phyloP scores from a whole-genome alignment of 495 filamentous ascomycete genomes.

The Delitschia confertaspora region DNA sequence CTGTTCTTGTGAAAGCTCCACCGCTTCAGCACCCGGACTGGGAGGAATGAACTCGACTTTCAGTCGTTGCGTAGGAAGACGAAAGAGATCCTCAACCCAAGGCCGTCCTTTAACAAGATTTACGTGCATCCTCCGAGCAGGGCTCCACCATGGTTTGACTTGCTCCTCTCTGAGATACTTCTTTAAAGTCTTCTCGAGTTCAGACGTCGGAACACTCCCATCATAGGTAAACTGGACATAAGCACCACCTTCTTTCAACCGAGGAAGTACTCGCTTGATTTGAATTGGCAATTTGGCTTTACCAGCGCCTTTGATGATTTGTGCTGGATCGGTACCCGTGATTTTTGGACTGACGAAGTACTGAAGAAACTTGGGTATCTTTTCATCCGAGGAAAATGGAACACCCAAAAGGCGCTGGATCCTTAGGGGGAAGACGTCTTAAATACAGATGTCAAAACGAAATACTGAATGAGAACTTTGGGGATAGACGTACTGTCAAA shows the following conservation, averaged over 20 bases:
- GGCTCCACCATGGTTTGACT: conserved; percentile 82
- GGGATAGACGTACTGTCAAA: conserved; percentile 62
- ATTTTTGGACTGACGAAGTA: conserved; percentile 50
- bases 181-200: conserved; percentile 50
- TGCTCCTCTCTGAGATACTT: conserved; percentile 55
- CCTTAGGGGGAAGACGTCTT: conserved; percentile 77
- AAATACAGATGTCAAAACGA: background rate
- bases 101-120: conserved; percentile 72
- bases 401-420: conserved; percentile 57
- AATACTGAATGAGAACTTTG: background rate
- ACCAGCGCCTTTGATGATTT: conserved; percentile 39
- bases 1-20: conserved; percentile 76
- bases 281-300: conserved; percentile 36
- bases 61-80: conserved; percentile 64
- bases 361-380: conserved; percentile 52
- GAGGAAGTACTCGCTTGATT: conserved; percentile 67
- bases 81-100: conserved; percentile 88
- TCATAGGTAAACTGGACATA: conserved; percentile 79
- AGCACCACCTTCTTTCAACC: conserved; percentile 83
- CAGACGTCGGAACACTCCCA: conserved; percentile 41
- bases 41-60: conserved; percentile 75
- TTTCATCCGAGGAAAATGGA: conserved; percentile 47
- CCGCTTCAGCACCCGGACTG: conserved; percentile 52
- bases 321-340: conserved; percentile 54
- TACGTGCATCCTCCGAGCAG: conserved; percentile 59